Evolutionary conservation across 495 filamentous ascomycete genomes (phyloP).

Genomic region (Aspergillus kassunensis): DNA sequence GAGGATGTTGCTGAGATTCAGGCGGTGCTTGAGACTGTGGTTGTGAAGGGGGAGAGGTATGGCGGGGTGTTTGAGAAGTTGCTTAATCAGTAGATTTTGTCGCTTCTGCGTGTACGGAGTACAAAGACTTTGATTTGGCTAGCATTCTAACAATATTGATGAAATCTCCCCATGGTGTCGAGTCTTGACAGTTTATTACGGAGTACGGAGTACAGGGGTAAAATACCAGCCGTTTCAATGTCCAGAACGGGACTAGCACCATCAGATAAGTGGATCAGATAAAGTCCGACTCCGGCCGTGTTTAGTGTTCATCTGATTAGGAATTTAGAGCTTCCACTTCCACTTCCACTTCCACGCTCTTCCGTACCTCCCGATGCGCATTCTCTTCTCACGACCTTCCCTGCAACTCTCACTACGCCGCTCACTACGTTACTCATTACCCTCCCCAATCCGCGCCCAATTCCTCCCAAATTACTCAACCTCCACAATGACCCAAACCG

Average conservation of each 20-base stretch:
- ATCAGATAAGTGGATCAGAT: not conserved
- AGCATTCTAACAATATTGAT: too few relatives aligned
- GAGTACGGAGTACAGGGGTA: too few relatives aligned
- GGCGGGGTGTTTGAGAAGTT: not conserved
- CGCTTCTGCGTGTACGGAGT: not conserved
- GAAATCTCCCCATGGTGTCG: too few relatives aligned
- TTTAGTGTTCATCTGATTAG: not conserved
- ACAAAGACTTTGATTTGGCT: too few relatives aligned
- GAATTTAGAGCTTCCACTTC: not conserved
- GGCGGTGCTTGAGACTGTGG: not conserved
- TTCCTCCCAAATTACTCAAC: not conserved
- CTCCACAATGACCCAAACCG: conserved; percentile 2
- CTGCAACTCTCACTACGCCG: too few relatives aligned
- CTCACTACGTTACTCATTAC: not conserved
- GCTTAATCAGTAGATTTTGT: not conserved
- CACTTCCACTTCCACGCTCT: not conserved
- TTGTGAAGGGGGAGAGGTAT: not conserved
- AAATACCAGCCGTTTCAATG: too few relatives aligned
- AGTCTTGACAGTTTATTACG: too few relatives aligned
- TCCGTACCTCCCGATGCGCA: not conserved
- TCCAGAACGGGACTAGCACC: too few relatives aligned
- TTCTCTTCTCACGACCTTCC: not conserved
- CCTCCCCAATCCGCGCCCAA: not conserved
- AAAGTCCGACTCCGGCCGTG: conserved; percentile 1
- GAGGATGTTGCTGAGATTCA: not conserved